A percentile compares a stretch with the other conserved stretches of the same genome.
These are phyloP conservation scores for Colletotrichum sp. DNA, from an alignment of 2,329 filamentous ascomycete genomes.

Conservation along the genomic window DNA sequence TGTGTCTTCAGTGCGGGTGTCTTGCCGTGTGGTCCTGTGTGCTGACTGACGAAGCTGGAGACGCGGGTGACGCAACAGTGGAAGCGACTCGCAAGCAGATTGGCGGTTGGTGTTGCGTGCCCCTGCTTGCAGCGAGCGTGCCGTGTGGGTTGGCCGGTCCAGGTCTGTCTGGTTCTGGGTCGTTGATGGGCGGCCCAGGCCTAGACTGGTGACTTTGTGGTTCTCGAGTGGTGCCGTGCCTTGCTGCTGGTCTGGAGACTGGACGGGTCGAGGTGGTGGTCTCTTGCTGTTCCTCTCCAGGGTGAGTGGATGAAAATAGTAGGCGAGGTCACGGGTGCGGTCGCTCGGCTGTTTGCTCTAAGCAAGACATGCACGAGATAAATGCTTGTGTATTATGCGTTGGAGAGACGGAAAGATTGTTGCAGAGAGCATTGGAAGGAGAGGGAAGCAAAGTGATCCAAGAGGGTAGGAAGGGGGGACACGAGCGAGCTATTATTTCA, in stretches of 20 bases:
- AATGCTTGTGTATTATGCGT: background rate
- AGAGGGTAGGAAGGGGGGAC: background rate
- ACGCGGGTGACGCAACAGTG: slow-evolving; percentile 15
- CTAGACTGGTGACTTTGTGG: background rate
- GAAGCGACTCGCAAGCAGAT: slow-evolving; percentile 1
- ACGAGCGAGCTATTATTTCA: background rate
- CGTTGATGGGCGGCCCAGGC: slow-evolving; percentile 6
- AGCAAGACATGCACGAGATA: background rate
- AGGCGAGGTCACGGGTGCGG: background rate
- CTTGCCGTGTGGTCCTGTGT: background rate
- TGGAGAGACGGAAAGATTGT: background rate
- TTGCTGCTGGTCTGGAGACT: background rate
- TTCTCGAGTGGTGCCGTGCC: background rate
- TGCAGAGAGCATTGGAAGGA: background rate
- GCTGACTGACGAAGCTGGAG: slow-evolving; percentile 12
- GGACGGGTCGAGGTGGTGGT: too few species aligned
- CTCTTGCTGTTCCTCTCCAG: background rate
- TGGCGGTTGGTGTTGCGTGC: background rate
- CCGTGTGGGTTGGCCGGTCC: background rate
- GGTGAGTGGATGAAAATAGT: background rate
- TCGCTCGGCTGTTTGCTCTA: background rate
- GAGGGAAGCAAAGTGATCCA: background rate
- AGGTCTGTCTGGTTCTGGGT: background rate
- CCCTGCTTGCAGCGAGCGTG: slow-evolving; percentile 10
- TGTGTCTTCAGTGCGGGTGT: background rate